phyloP scores from a whole-genome alignment of 768 basidiomycete species.

The Trametes meyenii region DNA sequence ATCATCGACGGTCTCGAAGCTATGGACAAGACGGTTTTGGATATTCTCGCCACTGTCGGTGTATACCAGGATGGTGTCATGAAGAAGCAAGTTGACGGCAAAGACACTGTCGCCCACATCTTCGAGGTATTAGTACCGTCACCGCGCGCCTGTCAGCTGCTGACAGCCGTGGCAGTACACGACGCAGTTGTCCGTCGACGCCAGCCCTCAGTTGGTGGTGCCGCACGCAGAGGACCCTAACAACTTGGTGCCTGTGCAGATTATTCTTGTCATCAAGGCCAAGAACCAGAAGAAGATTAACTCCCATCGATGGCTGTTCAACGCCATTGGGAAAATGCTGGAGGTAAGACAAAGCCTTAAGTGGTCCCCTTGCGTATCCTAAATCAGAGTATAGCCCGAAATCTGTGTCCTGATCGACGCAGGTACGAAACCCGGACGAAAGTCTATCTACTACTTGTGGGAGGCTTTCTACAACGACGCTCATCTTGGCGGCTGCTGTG shows the following conservation, averaged over 20 bases:
- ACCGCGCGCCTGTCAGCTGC: not conserved
- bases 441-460: constrained; percentile 95
- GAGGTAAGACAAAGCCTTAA: constrained; percentile 48
- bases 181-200: constrained; percentile 91
- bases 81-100: constrained; percentile 89
- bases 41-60: constrained; percentile 86
- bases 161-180: constrained; percentile 69
- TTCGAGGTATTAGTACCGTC: constrained; percentile 68
- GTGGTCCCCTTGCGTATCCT: not conserved
- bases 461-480: constrained; percentile 85
- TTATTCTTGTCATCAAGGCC: constrained; percentile 89
- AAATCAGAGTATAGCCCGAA: constrained; percentile 63
- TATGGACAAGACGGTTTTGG: constrained; percentile 94
- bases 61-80: constrained; percentile 95
- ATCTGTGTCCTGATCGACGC: constrained; percentile 92
- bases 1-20: constrained; percentile 92
- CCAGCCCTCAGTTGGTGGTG: constrained; percentile 87
- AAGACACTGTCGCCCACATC: constrained; percentile 90
- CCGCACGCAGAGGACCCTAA: constrained; percentile 89
- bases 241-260: constrained; percentile 90
- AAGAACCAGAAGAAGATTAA: constrained; percentile 98
- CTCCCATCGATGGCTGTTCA: constrained; percentile 95
- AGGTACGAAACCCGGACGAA: constrained; percentile 95
- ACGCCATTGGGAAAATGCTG: constrained; percentile 83
- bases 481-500: constrained; percentile 85